Base-by-base conservation (phyloP, 805 yeast genomes). In the Metschnikowia cubensis region DNA sequence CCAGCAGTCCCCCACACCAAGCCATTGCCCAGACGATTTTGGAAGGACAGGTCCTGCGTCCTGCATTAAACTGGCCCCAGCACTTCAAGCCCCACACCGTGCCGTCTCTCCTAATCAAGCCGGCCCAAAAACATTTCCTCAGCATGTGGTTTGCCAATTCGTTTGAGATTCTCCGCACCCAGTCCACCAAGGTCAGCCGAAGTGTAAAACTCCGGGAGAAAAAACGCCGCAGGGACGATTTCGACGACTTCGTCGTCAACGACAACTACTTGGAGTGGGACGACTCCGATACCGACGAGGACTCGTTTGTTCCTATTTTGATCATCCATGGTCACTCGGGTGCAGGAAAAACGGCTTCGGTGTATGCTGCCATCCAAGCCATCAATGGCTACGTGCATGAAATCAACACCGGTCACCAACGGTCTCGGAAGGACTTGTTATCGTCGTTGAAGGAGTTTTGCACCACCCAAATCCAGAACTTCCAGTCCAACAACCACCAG, bases 381-480 rank as follows among this genome's bases (percentile, higher is more conserved):
- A 55, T 84, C 8, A 71, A 74, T 17, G 91, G 91, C 0, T 87
- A 83, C 57, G 86, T 91, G 2, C 85, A 87, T 63, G 98, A 92
- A 63, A 74, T 91, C 29, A 89, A 88, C 63, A 73, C 90, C 0
- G 80, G 89, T n/a, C 84, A 81, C 57, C 71, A 80, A 32, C 73
- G 98, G 61, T 80, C 89, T 1, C 80, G 85, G 43, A 86, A 82
- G 62, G 92, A 87, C 53, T 76, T 92, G 13, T 69, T 75, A 46
- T 78, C 81, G 22, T 79, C 73, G 29, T 71, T 92, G 35, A 83
- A 78, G 44, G 97, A 95, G 59, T 78, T 90, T 47, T 83, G 92
- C 49, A 91, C 96, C 3, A 86, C 96, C 0, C 89, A 89, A 52
- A 70, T 86, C 42, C 91, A 20, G 39, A 18, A 11, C 11, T 10